Evolutionary conservation across 371 early-diverging fungal species (phyloP).

Genomic region (Syncephalastrum sp.): DNA sequence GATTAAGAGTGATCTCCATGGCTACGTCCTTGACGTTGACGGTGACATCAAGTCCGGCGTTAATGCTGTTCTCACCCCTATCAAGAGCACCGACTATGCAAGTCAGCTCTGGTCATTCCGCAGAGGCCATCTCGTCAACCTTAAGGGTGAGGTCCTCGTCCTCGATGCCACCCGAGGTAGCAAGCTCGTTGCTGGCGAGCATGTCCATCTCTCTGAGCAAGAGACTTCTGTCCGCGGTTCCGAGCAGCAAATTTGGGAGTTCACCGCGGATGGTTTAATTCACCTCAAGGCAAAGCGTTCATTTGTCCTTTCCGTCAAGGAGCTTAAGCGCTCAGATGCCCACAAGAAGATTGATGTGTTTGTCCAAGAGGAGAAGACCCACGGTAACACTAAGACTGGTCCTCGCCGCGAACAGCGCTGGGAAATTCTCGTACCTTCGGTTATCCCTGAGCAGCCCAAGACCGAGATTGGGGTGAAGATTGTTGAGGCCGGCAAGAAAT

Average conservation of each 20-base stretch:
- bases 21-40: conserved; percentile 38
- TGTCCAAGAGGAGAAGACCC: conserved; percentile 34
- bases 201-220: conserved; percentile 24
- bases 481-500: conserved; percentile 34
- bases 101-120: conserved; percentile 55
- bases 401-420: conserved; percentile 43
- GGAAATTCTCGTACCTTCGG: conserved; percentile 40
- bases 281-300: conserved; percentile 29
- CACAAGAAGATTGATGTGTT: conserved; percentile 31
- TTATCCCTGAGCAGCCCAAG: conserved; percentile 30
- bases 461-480: conserved; percentile 31
- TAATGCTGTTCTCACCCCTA: conserved; percentile 25
- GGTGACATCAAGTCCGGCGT: conserved; percentile 24
- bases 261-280: conserved; percentile 26
- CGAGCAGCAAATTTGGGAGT: conserved; percentile 43
- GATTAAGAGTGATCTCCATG: conserved; percentile 45
- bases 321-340: conserved; percentile 23
- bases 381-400: conserved; percentile 24
- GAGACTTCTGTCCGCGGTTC: conserved; percentile 11
- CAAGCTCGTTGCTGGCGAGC: conserved; percentile 26
- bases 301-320: conserved; percentile 36
- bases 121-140: conserved; percentile 48
- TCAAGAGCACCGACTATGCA: conserved; percentile 37
- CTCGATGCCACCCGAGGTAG: conserved; percentile 29
- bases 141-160: conserved; percentile 35